Base-by-base conservation (phyloP, 768 basidiomycete species). In the Pulveroboletus sp. region DNA sequence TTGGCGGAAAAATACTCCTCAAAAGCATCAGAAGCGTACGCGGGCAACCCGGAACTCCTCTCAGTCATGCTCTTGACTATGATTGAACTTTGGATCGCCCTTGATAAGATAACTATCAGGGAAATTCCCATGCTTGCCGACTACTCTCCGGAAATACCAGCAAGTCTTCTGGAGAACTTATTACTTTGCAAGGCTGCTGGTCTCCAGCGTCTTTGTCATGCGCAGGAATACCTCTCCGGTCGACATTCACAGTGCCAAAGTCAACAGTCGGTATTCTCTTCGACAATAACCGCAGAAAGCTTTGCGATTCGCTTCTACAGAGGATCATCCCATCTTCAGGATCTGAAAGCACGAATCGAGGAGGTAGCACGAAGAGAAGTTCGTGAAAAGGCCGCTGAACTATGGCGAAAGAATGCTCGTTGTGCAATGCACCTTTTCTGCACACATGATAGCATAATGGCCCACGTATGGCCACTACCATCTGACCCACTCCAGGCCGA, bases 381-480 rank as follows among this genome's bases (percentile, higher is more conserved):
- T 13, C 12, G 49, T 0, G 17, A 40, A 3, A 74, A 69, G 44
- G 11, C 38, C 1, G 34, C 20, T 1, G 70, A 78, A 36, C 62
- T 75, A 7, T 2, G 17, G 5, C 5, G 8, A 0, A 39, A 52
- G 29, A 69, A 68, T n/a, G 40, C 11, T 5, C 32, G 11, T 6
- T 25, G 53, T 11, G 48, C 42, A 5, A 27, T 27, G 25, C 25
- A 27, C 9, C 25, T 27, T 27, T 27, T 27, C 25, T 9, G 25
- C 25, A 27, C 25, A 9, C 5, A 27, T 27, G 25, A 27, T 9
- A 5, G 9, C 25, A 5, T 27, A 27, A 9, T 35, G 0, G 54
- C 72, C 5, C 64, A 74, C 21, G 77, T 78, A 47, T 75, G 74
- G 76, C 78, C 77, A 0, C 55, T 80, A 14, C 75, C 79, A 0